Base-by-base conservation (phyloP, 176 grass and related monocot genomes). In the Dactylis glomerata region DNA sequence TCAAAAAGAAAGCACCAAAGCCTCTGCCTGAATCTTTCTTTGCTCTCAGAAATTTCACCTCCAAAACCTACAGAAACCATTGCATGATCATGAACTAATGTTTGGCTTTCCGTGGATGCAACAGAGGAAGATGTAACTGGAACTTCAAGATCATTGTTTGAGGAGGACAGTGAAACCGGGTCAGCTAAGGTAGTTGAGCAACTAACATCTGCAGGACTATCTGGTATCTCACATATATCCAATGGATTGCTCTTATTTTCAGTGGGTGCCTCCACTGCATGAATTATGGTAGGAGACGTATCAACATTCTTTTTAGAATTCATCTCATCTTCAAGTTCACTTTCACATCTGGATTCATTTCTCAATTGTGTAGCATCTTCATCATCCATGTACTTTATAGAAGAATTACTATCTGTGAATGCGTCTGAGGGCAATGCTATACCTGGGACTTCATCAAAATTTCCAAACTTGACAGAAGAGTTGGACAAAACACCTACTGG, bases 1-100 rank as follows among this genome's bases (percentile, higher is more conserved):
- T 98, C 96, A 84, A 98, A 98, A 88, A 98, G 96, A 85, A 98
- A 98, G 84, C 96, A 95, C 96, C 96, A 98, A 81, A 98, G 93
- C 77, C 96, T 98, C 80, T 98, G 93, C 71, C 91, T 98, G 75
- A 98, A 94, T 81, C 96, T 90, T 92, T 98, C 96, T 95, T 96
- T 98, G 89, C 93, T 95, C 89, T 95, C 93, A 31, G 91, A 76
- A 79, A 63, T 83, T 95, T 98, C 89, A 78, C 77, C 86, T 78
- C 77, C 78, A 82, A 94, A 84, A 83, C 81, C 84, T 73, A 83
- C 57, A 78, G 85, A 73, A 90, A 71, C 79, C 47, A 59, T 7
- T 73, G 61, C 20, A 24, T 75, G 31, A 58, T 82, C 80, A 84
- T 74, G 70, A 85, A 86, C 61, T 13, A 84, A 41, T 1, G 15